Conservation (phyloP, 2,329 filamentous ascomycete species). For the Trichoderma brevicompactum region DNA sequence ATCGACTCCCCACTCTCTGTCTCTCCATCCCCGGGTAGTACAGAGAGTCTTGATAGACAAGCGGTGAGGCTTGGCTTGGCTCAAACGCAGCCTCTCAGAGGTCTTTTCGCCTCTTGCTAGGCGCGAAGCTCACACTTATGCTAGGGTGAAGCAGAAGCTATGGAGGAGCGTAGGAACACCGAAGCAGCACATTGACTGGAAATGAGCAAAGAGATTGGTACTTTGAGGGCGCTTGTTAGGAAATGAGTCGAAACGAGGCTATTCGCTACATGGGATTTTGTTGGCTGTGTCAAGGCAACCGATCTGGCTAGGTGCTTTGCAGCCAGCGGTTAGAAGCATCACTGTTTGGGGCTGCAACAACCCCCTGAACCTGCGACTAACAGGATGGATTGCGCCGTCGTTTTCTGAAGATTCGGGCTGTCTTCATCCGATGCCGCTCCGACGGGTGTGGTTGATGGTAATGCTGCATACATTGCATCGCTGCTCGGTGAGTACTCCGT, state of each 20-base stretch:
- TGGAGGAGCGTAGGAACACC: background rate
- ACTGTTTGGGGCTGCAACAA: background rate
- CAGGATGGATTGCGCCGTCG: too few relatives aligned
- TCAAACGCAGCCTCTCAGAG: background rate
- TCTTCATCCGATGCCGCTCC: background rate
- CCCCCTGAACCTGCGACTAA: background rate
- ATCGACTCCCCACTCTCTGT: too few relatives aligned
- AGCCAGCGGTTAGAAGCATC: background rate
- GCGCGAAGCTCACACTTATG: background rate
- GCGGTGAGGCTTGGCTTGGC: background rate
- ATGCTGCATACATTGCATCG: background rate
- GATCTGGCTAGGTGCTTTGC: background rate
- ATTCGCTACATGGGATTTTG: background rate
- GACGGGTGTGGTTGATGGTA: background rate
- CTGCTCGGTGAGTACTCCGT: too few relatives aligned
- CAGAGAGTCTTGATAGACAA: background rate
- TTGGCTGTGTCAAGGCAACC: background rate
- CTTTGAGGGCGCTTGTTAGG: background rate
- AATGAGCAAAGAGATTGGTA: background rate
- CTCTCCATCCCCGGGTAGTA: background rate
- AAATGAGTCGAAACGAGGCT: background rate
- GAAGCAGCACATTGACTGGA: background rate
- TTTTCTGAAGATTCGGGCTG: too few relatives aligned
- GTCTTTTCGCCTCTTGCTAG: background rate
- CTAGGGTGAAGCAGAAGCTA: background rate